phyloP scores from a whole-genome alignment of 2,329 filamentous ascomycete genomes.

The Aspergillus aculeatinus region DNA sequence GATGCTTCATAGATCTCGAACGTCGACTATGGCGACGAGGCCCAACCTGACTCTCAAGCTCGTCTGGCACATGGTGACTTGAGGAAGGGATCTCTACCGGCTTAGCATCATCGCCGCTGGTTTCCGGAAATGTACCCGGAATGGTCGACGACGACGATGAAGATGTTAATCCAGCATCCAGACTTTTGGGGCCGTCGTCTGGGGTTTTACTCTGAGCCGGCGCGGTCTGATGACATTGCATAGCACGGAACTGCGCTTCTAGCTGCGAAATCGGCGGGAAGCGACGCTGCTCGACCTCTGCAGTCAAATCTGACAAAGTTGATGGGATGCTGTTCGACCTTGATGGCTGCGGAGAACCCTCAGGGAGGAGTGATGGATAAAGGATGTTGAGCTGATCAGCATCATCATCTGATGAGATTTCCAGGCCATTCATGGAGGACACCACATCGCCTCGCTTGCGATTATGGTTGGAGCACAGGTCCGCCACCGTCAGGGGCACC shows the following conservation, averaged over 20 bases:
- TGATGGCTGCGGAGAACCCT: slow-evolving; percentile 8
- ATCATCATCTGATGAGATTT: slow-evolving; percentile 6
- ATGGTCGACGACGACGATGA: neutral
- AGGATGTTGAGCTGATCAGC: slow-evolving; percentile 22
- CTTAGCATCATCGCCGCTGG: neutral
- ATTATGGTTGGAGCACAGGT: slow-evolving; percentile 12
- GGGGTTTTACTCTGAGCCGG: neutral
- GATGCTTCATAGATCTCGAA: slow-evolving; percentile 5
- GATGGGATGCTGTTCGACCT: slow-evolving; percentile 5
- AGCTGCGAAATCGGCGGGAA: slow-evolving; percentile 41
- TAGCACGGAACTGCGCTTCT: slow-evolving; percentile 36
- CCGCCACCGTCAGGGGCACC: slow-evolving; percentile 6
- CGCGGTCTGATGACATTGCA: slow-evolving; percentile 11
- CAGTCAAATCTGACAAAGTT: slow-evolving; percentile 20
- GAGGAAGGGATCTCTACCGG: neutral
- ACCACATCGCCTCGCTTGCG: slow-evolving; percentile 1
- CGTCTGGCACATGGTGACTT: neutral
- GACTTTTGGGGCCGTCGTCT: neutral
- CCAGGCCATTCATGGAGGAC: neutral
- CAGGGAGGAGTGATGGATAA: slow-evolving; percentile 36
- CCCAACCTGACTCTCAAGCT: neutral
- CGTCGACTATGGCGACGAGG: neutral
- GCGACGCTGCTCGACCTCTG: slow-evolving; percentile 26
- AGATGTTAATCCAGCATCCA: neutral
- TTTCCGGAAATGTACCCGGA: slow-evolving; percentile 16